Conservation (phyloP, 192 early-diverging fungal genomes). For the Cladochytrium replicatum region DNA sequence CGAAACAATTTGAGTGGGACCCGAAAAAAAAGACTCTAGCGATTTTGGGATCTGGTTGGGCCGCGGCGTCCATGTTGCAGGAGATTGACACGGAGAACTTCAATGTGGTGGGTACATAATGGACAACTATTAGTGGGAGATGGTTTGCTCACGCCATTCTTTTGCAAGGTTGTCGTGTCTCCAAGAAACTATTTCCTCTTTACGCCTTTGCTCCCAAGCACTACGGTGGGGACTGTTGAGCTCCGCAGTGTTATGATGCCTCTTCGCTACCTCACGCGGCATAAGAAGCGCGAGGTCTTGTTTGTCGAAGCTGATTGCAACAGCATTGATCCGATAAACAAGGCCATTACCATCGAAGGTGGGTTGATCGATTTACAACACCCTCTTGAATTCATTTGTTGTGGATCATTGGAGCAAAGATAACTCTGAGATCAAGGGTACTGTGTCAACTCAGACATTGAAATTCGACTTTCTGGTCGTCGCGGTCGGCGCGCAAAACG, state of each 20-base stretch:
- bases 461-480: slow-evolving; percentile 70
- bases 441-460: slow-evolving; percentile 41
- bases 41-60: slow-evolving; percentile 38
- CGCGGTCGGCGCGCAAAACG: slow-evolving; percentile 67
- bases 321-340: slow-evolving; percentile 71
- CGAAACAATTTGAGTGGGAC: slow-evolving; percentile 35
- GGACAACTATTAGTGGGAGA: slow-evolving; percentile 49
- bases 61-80: slow-evolving; percentile 48
- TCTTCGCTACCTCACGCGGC: slow-evolving; percentile 74
- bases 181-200: slow-evolving; percentile 87
- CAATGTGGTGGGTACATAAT: slow-evolving; percentile 42
- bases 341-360: slow-evolving; percentile 71
- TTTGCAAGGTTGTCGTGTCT: slow-evolving; percentile 1
- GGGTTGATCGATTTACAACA: slow-evolving; percentile 6
- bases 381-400: background rate
- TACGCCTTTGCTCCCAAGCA: slow-evolving; percentile 58
- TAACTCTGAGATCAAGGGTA: slow-evolving; percentile 59
- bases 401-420: slow-evolving; percentile 32
- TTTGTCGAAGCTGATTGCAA: slow-evolving; percentile 88
- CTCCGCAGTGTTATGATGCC: slow-evolving; percentile 79
- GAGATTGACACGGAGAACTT: slow-evolving; percentile 67
- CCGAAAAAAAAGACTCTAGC: slow-evolving; percentile 41
- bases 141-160: background rate
- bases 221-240: slow-evolving; percentile 84
- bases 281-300: slow-evolving; percentile 73